Base-by-base conservation (phyloP, 306 rosid species). In the Vigna nakashimae region DNA sequence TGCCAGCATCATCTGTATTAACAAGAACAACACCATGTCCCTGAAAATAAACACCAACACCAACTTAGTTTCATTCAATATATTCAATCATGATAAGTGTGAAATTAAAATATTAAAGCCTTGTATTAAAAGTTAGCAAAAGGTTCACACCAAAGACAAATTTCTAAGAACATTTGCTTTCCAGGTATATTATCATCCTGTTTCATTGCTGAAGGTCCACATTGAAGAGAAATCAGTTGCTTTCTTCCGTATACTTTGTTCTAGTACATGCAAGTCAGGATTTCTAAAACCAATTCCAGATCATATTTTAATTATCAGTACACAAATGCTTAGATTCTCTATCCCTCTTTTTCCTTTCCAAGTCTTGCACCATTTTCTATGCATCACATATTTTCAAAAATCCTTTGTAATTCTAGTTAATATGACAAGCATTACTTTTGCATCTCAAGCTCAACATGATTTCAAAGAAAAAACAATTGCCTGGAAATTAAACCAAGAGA, bases 11-110 rank as follows among this genome's bases (percentile, higher is more conserved):
- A 76, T 92, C 99, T 7, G 86, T 88, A 85, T 95, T 95, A 30
- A 92, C 89, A 68, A 95, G 99, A 87, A 95, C 99, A 82, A 95
- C 98, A 46, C 99, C 99, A 75, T 88, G 82, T 46, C 89, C 99
- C 99, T 95, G 89, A 63, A 84, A 78, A 69, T 50, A 76, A 70
- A 83, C 58, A 72, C 59, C 78, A 50, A 15, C 75, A 42, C 49
- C 71, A 45, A 74, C 78, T 80, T 45, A 81, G 52, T 34, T 28
- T 58, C 76, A 76, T 24, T 69, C 36, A 45, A 52, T 46, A 82
- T 4, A 74, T 79, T 76, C 32, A 71, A 51, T 58, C 34, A 36
- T 49, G 79, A 77, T 49, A 42, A 36, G 68, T 28, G 20, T 64
- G 58, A 80, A 53, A 15, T 67, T 67, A 76, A 50, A 26, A 65